Conservation (phyloP, 2,329 filamentous ascomycete species). For the Cladosporium sp. region DNA sequence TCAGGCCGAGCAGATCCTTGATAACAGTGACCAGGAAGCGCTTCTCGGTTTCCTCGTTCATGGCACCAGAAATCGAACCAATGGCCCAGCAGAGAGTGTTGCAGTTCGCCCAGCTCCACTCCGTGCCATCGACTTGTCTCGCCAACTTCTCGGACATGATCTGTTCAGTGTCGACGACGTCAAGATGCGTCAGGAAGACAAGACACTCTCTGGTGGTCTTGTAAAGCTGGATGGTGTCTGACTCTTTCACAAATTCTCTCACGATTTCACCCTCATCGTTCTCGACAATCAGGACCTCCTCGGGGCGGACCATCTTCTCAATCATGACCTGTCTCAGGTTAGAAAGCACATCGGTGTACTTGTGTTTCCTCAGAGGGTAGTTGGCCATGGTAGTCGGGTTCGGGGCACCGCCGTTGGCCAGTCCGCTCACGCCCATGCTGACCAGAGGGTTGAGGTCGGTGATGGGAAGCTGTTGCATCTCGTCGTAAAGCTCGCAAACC, state of each 20-base stretch:
- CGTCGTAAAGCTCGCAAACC: conserved; percentile 96
- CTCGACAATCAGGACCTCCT: conserved; percentile 98
- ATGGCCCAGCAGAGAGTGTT: conserved; percentile 99
- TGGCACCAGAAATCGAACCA: conserved; percentile 94
- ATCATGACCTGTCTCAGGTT: conserved; percentile 98
- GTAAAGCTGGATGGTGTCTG: conserved; percentile 97
- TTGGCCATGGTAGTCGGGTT: conserved; percentile 83
- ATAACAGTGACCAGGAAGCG: conserved; percentile 97
- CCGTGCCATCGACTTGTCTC: conserved; percentile 87
- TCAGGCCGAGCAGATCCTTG: conserved; percentile 93
- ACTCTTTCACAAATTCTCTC: conserved; percentile 98
- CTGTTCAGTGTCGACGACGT: conserved; percentile 94
- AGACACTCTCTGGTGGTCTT: conserved; percentile 97
- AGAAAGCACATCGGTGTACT: conserved; percentile 90
- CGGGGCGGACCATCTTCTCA: conserved; percentile 98
- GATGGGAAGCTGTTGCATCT: conserved; percentile 95
- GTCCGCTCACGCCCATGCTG: conserved; percentile 68
- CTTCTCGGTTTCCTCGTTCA: conserved; percentile 99
- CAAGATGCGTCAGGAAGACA: conserved; percentile 94
- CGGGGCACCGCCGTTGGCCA: conserved; percentile 78
- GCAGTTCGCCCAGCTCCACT: conserved; percentile 99
- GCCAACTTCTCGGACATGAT: conserved; percentile 99
- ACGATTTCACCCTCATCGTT: conserved; percentile 99
- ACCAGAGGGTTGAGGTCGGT: conserved; percentile 89
- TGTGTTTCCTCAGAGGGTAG: conserved; percentile 95